Base-by-base conservation (phyloP, 345 rosid genomes). In the Salix koriyanagi region DNA sequence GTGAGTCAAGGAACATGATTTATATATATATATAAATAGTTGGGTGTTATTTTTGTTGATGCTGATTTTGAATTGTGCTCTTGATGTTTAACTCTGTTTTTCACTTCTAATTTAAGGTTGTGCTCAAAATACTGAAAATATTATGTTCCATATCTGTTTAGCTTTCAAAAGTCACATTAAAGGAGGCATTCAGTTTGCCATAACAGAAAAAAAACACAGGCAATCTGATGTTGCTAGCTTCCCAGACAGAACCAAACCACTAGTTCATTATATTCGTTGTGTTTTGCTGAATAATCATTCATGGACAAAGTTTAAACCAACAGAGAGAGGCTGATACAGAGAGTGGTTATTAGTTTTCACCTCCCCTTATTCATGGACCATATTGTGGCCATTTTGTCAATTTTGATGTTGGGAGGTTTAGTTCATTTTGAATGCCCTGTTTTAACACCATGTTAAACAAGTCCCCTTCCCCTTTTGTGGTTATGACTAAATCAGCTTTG, bases 1-100 rank as follows among this genome's bases (percentile, higher is more conserved):
- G 99, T 95, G 84, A 89, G 97, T 90, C 46, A 46, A 39, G 48
- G 60, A 80, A 42, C 32, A 36, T 48, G 12, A 44, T 34, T 44
- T n/a, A 21, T 54, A 46, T 5, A 56, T 1, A 56, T 4, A 44
- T 12, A 44, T 41, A 9, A 2, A 25, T 6, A 42, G 21, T 28
- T 74, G 41, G 62, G 39, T 28, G 42, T 42, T 26, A 25, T 62
- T 41, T 26, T 25, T 26, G 12, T 39, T 18, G 9, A 25, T 10
- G 54, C 6, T 58, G 46, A 36, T 25, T n/a, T 46, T n/a, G n/a
- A 65, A 25, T 46, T 76, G 26, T 48, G 36, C 11, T 15, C 11
- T 41, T 25, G 39, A 41, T 62, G 18, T 34, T 34, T 23, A 4
- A 19, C 13, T 15, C 5, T 26, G 10, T 26, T 26, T 19, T 50